phyloP scores from a whole-genome alignment of 1,139 yeast genomes.

The Blastobotrys arbuscula region DNA sequence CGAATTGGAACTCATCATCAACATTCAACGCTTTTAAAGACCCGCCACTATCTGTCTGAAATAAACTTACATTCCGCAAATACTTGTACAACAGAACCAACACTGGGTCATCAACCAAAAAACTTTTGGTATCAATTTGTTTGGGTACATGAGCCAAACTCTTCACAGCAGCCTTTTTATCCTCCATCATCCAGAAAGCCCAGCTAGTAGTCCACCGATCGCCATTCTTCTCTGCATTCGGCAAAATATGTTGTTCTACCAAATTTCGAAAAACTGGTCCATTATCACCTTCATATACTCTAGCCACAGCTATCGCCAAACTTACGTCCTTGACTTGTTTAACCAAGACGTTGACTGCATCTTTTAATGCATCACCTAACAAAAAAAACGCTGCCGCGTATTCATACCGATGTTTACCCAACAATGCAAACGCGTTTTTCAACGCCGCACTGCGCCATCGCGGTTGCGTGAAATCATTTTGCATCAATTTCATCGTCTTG shows the following conservation, averaged over 20 bases:
- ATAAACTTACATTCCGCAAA: constrained; percentile 42
- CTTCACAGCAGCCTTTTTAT: constrained; percentile 21
- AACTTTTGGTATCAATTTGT: constrained; percentile 37
- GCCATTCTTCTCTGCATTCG: constrained; percentile 53
- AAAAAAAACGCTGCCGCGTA: constrained; percentile 91
- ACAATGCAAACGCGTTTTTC: constrained; percentile 85
- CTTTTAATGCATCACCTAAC: constrained; percentile 70
- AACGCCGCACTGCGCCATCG: constrained; percentile 86
- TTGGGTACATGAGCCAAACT: constrained; percentile 26
- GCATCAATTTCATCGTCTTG: constrained; percentile 70
- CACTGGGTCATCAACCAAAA: constrained; percentile 77
- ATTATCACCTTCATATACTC: constrained; percentile 60
- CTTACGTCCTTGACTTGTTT: constrained; percentile 61
- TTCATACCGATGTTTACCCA: constrained; percentile 79
- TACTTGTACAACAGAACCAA: constrained; percentile 59
- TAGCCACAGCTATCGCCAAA: constrained; percentile 74
- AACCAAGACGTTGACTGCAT: constrained; percentile 68
- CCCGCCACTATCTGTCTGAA: constrained; percentile 11
- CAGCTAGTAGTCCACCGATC: constrained; percentile 83
- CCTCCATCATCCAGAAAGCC: constrained; percentile 61
- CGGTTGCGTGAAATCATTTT: constrained; percentile 64
- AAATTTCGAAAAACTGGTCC: constrained; percentile 47
- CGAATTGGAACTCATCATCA: constrained; percentile 50
- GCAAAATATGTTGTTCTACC: constrained; percentile 49
- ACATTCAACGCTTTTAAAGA: constrained; percentile 1